Base-by-base conservation (phyloP, 139 green algal genomes). In the Marvania coccoides region DNA sequence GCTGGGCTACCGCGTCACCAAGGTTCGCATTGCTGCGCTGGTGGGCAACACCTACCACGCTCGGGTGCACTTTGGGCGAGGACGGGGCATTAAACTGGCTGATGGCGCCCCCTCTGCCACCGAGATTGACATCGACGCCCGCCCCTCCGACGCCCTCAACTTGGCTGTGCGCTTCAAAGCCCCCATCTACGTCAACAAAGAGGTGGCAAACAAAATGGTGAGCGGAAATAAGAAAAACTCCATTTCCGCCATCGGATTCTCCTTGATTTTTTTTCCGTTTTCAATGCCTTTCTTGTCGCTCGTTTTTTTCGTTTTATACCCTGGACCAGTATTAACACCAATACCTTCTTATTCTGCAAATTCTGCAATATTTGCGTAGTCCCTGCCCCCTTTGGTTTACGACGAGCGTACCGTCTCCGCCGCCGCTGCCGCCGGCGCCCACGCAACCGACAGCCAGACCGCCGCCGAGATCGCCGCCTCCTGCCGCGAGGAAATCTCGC, bases 61-160 rank as follows among this genome's bases (percentile, higher is more conserved):
- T 13, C 61, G 70, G 23, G 48, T 88, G 14, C 61, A 85, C 61
- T 69, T 75, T 33, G 46, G 56, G 15, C 23, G 35, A 28, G 19
- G 37, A 14, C 24, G 29, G n/a, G 6, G 45, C 31, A 58, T 40
- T 33, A 69, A 75, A 7, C 47, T 34, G 63, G 24, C 10, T 2
- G 31, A 9, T 3, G 13, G 3, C 47, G 60, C 24, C 39, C 14
- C n/a, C 48, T 14, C 28, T 6, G 33, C 33, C 30, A 34, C 68
- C 10, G 76, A 87, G 63, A 30, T 95, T 6, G 80, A 89, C 19
- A 68, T 95, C 8, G 89, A 95, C 53, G 78, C 84, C 0, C 73
- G 89, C 1, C 78, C 78, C 13, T 78, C 69, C 36, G 89, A 95
- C 53, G 89, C 89, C 7, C 85, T 95, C 72, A 95, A 95, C 74